phyloP scores from a whole-genome alignment of 2,329 filamentous ascomycete genomes.

The Onygenales sp. region DNA sequence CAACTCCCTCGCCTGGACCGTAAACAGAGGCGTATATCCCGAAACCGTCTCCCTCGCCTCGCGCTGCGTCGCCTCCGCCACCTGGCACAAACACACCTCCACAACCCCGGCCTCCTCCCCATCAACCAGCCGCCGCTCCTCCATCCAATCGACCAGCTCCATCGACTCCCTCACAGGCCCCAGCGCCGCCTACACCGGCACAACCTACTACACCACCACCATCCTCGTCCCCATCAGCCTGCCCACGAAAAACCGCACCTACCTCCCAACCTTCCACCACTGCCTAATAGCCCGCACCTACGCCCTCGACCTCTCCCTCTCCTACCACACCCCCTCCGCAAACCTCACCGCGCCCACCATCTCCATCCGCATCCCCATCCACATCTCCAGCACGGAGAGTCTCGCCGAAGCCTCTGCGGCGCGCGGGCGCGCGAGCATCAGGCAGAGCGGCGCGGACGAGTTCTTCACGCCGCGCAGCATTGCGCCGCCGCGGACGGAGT shows the following conservation, averaged over 20 bases:
- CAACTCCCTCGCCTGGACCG: conserved; percentile 28
- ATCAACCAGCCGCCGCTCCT: conserved; percentile 20
- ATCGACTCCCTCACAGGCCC: conserved; percentile 22
- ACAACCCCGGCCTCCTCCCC: conserved; percentile 31
- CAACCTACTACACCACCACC: conserved; percentile 51
- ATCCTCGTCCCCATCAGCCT: conserved; percentile 55
- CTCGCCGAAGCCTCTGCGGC: conserved; percentile 5
- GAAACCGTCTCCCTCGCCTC: conserved; percentile 45
- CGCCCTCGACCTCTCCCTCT: conserved; percentile 49
- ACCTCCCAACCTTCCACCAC: conserved; percentile 60
- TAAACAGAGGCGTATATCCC: conserved; percentile 43
- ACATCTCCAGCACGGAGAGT: conserved; percentile 21
- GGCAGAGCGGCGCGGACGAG: conserved; percentile 2
- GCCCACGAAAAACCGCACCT: conserved; percentile 47
- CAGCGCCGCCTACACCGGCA: conserved; percentile 34
- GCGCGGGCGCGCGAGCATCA: neutral
- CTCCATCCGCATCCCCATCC: conserved; percentile 34
- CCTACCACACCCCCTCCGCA: conserved; percentile 41
- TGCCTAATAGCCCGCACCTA: conserved; percentile 59
- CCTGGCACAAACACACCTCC: conserved; percentile 44
- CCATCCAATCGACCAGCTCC: conserved; percentile 15
- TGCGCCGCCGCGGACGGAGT: conserved; percentile 6
- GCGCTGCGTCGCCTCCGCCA: conserved; percentile 46
- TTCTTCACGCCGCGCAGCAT: conserved; percentile 11
- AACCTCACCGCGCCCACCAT: conserved; percentile 31